Evolutionary conservation across 139 green algal species (phyloP).

Genomic region (Picochlorum sp.): DNA sequence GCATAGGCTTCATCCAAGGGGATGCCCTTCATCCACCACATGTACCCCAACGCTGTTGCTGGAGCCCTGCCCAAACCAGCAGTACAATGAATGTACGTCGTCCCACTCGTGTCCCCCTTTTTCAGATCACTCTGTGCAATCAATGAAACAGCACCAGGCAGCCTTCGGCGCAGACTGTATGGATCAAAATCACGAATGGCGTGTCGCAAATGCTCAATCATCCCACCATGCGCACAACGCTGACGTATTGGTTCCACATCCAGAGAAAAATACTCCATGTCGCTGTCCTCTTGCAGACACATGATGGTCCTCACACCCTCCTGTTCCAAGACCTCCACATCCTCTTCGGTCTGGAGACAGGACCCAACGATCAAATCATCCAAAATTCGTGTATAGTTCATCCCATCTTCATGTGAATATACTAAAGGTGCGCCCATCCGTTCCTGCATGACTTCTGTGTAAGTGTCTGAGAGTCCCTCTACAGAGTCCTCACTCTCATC

Average conservation of each 20-base stretch:
- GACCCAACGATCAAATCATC: constrained; percentile 88
- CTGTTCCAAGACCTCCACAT: constrained; percentile 64
- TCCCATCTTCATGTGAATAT: constrained; percentile 85
- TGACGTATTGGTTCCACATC: constrained; percentile 61
- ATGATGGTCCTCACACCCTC: constrained; percentile 70
- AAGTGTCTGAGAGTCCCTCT: constrained; percentile 36
- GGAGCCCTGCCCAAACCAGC: constrained; percentile 86
- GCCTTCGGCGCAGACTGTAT: constrained; percentile 55
- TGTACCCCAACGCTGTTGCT: constrained; percentile 80
- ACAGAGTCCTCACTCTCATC: constrained; percentile 17
- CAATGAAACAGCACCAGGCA: constrained; percentile 44
- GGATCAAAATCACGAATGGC: constrained; percentile 83
- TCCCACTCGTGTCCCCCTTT: constrained; percentile 29
- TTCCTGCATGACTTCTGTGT: constrained; percentile 72
- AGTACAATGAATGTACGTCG: constrained; percentile 91
- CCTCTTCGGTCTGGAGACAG: constrained; percentile 70
- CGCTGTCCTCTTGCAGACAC: constrained; percentile 80
- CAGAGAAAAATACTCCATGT: constrained; percentile 83
- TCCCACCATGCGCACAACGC: constrained; percentile 41
- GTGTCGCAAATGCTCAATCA: constrained; percentile 62
- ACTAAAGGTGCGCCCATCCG: constrained; percentile 66
- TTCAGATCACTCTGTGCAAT: constrained; percentile 27
- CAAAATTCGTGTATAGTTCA: constrained; percentile 81
- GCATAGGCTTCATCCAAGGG: constrained; percentile 52
- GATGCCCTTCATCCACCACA: constrained; percentile 77